Evolutionary conservation across 768 basidiomycete genomes (phyloP), one percentile per base, ranked within the genome.

Genomic region (Pleurotus ostreatus): DNA sequence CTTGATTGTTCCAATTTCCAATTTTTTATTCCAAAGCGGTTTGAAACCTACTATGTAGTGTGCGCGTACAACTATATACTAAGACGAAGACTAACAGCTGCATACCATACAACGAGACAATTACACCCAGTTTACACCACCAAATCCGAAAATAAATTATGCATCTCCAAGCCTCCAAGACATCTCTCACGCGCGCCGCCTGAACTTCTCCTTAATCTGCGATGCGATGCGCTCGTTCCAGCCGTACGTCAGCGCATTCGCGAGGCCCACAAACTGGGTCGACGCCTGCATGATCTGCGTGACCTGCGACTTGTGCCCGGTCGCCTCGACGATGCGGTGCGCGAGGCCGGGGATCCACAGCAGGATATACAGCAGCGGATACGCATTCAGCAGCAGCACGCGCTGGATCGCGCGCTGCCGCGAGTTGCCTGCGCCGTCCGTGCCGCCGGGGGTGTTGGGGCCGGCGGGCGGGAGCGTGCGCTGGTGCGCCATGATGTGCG

Each of bases 291-390:
- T 18, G 41, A 55, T 49, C 46, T 58, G 56, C 39, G 51, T 46
- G 4, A 58, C 45, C 34, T 20, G 34, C 4, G 51, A 52, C 34
- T 18, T 43, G 23, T 53, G 45, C n/a, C 60, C 59, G 2, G 60
- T 41, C 41, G 57, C 57, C 40, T 61, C 60, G 39, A 61, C 55
- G 15, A 59, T 41, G 5, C 60, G 58, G 45, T 61, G 59, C 25
- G 37, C 55, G n/a, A 61, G 47, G n/a, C 58, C 60, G 15, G 60
- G 60, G 18, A 61, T 45, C 61, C 61, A 61, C 8, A 61, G 23
- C 13, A 61, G 18, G 13, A 61, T 61, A 43, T 61, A 61, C 8
- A 55, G 54, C 26, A 61, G 44, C 9, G 59, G 61, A 23, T 61
- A 61, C 8, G 61, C 61, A 26, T 57, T 61, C 7, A 61, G 55